Percentiles rank a stretch among this genome's conserved stretches.
Evolutionary conservation across 331 rosid species (phyloP).

Genomic region (Dryas integrifolia): DNA sequence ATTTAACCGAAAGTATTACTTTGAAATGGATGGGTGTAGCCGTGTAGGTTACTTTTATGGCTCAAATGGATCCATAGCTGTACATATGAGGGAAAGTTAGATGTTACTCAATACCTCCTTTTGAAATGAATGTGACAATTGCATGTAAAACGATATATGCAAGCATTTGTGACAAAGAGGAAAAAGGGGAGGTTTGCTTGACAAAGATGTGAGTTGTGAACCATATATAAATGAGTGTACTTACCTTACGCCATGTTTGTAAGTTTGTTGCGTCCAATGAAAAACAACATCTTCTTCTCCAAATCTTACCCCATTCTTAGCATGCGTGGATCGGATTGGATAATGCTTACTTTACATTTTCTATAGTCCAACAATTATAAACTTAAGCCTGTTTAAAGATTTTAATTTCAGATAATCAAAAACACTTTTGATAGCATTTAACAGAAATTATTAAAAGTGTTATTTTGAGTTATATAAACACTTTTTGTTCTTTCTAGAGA

Average conservation of each 20-base stretch:
- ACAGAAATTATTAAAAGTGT: too few species aligned
- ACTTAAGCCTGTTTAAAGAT: too few species aligned
- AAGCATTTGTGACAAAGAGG: background rate
- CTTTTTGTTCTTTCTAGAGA: too few species aligned
- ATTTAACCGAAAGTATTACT: too few species aligned
- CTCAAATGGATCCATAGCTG: background rate
- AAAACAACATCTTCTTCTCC: background rate
- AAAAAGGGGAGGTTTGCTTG: background rate
- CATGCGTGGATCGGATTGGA: background rate
- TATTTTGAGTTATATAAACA: too few species aligned
- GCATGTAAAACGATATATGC: background rate
- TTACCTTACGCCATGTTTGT: constrained; percentile 13
- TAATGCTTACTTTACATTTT: background rate
- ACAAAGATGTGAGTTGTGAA: background rate
- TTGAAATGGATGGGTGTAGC: too few species aligned
- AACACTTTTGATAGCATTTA: too few species aligned
- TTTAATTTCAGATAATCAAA: too few species aligned
- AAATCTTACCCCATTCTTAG: background rate
- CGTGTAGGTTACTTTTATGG: background rate
- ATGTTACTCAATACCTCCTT: background rate
- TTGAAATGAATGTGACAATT: background rate
- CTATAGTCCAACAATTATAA: background rate
- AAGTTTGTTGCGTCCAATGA: constrained; percentile 1
- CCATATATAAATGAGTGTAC: background rate
- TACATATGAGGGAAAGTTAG: background rate